Evolutionary conservation across 2,329 filamentous ascomycete species (phyloP).

Genomic region (Aureobasidium leucospermi): DNA sequence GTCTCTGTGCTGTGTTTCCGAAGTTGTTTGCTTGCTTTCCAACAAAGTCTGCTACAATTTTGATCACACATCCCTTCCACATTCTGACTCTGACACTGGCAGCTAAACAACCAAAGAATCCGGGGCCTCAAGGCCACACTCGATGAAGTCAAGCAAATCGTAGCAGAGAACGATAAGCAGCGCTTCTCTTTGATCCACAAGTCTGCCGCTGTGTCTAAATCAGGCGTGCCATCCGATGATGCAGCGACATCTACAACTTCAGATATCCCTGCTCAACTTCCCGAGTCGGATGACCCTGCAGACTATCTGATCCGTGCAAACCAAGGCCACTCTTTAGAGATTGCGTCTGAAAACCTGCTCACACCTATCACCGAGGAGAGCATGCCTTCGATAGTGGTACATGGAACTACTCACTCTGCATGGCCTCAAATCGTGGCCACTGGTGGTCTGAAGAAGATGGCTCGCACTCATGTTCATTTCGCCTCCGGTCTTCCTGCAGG

Average conservation of each 20-base stretch:
- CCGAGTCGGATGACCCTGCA: constrained; percentile 44
- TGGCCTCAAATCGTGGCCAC: constrained; percentile 68
- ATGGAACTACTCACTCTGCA: constrained; percentile 80
- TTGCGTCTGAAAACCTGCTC: constrained; percentile 64
- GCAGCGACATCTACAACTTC: constrained; percentile 18
- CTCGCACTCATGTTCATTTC: constrained; percentile 83
- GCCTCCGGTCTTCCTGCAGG: constrained; percentile 60
- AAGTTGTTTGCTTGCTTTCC: background rate
- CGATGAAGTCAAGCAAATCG: constrained; percentile 61
- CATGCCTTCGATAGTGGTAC: constrained; percentile 52
- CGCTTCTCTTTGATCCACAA: constrained; percentile 71
- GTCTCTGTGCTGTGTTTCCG: background rate
- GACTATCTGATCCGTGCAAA: constrained; percentile 89
- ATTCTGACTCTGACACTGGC: background rate
- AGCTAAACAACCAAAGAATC: constrained; percentile 54
- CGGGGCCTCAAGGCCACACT: constrained; percentile 66
- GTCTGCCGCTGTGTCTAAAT: constrained; percentile 19
- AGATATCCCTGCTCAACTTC: constrained; percentile 19
- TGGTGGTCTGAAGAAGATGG: constrained; percentile 76
- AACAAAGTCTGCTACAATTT: background rate
- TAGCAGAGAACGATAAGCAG: constrained; percentile 77
- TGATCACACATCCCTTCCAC: background rate
- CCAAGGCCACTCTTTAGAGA: constrained; percentile 82
- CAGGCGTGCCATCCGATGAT: constrained; percentile 16
- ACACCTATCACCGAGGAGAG: constrained; percentile 52